Conservation (phyloP, 352 stramenopile genomes). For the Phytopythium cucurbitacearum region DNA sequence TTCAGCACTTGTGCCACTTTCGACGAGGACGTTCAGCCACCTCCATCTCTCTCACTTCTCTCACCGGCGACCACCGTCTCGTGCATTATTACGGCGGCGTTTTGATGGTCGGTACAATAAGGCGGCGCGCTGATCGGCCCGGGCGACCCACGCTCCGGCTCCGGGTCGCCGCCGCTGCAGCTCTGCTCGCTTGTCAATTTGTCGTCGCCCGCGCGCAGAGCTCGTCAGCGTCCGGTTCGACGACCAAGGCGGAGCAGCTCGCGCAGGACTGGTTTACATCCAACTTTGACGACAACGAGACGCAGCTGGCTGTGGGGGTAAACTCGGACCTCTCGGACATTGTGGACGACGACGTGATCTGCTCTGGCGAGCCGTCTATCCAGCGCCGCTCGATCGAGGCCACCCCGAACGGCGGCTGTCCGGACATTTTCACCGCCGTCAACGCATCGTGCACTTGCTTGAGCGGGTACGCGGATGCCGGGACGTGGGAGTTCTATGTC, state of each 20-base stretch:
- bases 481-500: slow-evolving; percentile 22
- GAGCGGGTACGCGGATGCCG: slow-evolving; percentile 9
- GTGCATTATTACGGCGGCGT: background rate
- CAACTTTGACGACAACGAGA: slow-evolving; percentile 26
- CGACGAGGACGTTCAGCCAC: no score
- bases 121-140: no score
- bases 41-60: no score
- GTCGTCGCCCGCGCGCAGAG: background rate
- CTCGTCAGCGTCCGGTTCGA: background rate
- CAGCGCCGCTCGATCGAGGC: slow-evolving; percentile 12
- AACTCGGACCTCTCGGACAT: slow-evolving; percentile 18
- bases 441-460: slow-evolving; percentile 26
- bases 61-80: no score
- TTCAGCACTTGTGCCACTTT: no score
- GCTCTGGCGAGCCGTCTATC: slow-evolving; percentile 19
- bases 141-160: no score
- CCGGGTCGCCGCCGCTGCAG: background rate
- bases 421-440: slow-evolving; percentile 25
- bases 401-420: slow-evolving; percentile 23
- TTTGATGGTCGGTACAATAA: background rate
- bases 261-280: slow-evolving; percentile 23
- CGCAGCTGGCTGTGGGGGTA: slow-evolving; percentile 24
- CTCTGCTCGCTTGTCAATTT: background rate
- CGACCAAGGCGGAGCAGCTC: slow-evolving; percentile 14
- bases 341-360: slow-evolving; percentile 19